Evolutionary conservation across 2,329 filamentous ascomycete species (phyloP), one percentile per base, ranked within the genome.

Genomic region (Periconia sp.): DNA sequence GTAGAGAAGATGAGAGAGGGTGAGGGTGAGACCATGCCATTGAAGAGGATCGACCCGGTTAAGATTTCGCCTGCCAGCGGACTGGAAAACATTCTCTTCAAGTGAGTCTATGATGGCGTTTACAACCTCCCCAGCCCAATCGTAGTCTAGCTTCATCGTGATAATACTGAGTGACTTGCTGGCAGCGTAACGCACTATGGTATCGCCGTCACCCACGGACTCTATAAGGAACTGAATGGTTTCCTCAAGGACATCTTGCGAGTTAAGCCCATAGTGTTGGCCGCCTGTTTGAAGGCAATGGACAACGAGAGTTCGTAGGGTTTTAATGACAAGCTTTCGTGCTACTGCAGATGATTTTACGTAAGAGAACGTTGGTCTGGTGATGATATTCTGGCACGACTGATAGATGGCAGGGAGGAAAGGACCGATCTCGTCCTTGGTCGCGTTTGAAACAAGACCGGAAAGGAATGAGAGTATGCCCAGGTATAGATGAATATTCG

Each of bases 11-110:
- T 97, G 90, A 0, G 89, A 86, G 3, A 99, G 75, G 0, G 94
- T 94, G 31, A 99, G 78, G 59, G 91, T 92, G 25, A 96, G 71
- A 0, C 94, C 94, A 67, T 99, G 94, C 94, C 94, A 99, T 68
- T 87, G 85, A 18, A 92, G 77, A 12, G 89, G 81, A 65, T 95
- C 85, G 11, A 95, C 90, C 7, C 85, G 84, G 29, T 84, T 85
- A 24, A 95, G 73, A 63, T 94, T 84, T 28, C 80, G 75, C 28
- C 71, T 70, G 2, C 65, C 61, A 25, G 74, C 75, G 53, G 82
- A 77, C 58, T 74, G 68, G 78, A 84, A 53, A 68, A 89, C 70
- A 43, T 85, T 83, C 52, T 86, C 83, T 33, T 80, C 77, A 49
- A 86, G 74, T 10, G 76, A 80, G 9, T 87, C 87, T 21, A 96